phyloP scores from a whole-genome alignment of 495 filamentous ascomycete genomes.

The Penicillium roqueforti region DNA sequence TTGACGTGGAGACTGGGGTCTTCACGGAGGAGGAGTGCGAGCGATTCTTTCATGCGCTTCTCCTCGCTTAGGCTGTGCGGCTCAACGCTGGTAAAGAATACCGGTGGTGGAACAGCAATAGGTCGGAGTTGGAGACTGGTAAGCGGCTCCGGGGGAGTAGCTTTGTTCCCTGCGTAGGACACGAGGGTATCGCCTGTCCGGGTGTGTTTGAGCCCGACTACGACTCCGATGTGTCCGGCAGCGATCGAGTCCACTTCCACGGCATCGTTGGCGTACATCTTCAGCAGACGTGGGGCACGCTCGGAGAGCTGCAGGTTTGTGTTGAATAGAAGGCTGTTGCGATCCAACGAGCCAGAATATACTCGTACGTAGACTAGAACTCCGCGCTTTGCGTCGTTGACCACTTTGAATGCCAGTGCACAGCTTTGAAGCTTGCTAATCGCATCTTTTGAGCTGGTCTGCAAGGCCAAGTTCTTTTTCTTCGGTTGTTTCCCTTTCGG shows the following conservation, averaged over 20 bases:
- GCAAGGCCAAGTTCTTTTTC: slow-evolving; percentile 30
- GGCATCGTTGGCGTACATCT: slow-evolving; percentile 88
- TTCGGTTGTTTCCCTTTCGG: slow-evolving; percentile 38
- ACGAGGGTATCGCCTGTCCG: slow-evolving; percentile 92
- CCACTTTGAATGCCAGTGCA: slow-evolving; percentile 94
- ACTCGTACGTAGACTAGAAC: slow-evolving; percentile 90
- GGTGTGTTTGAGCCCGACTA: slow-evolving; percentile 82
- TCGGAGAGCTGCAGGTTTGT: slow-evolving; percentile 81
- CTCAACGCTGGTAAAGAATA: slow-evolving; percentile 93
- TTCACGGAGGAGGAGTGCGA: slow-evolving; percentile 77
- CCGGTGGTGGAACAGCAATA: slow-evolving; percentile 84
- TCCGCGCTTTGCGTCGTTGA: slow-evolving; percentile 79
- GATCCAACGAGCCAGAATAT: slow-evolving; percentile 76
- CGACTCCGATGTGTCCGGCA: slow-evolving; percentile 93
- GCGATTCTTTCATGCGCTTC: slow-evolving; percentile 69
- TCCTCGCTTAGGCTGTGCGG: slow-evolving; percentile 73
- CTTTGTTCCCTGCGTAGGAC: slow-evolving; percentile 59
- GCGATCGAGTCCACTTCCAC: slow-evolving; percentile 75
- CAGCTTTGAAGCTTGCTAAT: slow-evolving; percentile 67
- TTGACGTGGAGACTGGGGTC: slow-evolving; percentile 89
- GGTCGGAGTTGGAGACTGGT: slow-evolving; percentile 78
- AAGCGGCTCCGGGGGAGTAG: slow-evolving; percentile 62
- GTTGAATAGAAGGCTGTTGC: slow-evolving; percentile 76
- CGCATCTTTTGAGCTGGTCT: slow-evolving; percentile 48
- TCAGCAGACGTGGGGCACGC: slow-evolving; percentile 72